phyloP scores from a whole-genome alignment of 2,329 filamentous ascomycete species.

The Penicillium sp. region DNA sequence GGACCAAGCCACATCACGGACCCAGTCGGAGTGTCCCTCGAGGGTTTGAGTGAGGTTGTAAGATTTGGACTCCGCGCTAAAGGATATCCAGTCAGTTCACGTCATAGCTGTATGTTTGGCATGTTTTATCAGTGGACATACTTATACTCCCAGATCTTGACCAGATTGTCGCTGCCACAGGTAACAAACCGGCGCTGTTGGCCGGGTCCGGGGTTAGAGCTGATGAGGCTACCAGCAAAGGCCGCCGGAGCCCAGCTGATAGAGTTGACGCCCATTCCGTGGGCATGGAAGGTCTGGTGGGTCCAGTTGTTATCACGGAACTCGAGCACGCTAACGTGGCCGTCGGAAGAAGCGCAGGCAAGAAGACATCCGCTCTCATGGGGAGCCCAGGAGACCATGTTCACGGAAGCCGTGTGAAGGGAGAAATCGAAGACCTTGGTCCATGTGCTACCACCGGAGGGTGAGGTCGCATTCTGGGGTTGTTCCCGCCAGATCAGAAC shows the following conservation, averaged over 20 bases:
- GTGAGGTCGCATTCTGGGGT: constrained; percentile 38
- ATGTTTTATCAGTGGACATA: constrained; percentile 26
- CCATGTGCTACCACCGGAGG: constrained; percentile 58
- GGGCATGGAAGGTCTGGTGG: constrained; percentile 83
- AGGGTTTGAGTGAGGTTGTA: constrained; percentile 59
- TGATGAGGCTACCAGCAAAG: constrained; percentile 78
- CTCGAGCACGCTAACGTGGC: constrained; percentile 88
- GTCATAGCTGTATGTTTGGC: not conserved
- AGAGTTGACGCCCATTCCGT: constrained; percentile 91
- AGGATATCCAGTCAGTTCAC: constrained; percentile 1
- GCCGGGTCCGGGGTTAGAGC: constrained; percentile 61
- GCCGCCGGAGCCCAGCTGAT: constrained; percentile 92
- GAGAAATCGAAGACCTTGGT: constrained; percentile 90
- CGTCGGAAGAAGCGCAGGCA: constrained; percentile 90
- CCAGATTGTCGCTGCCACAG: constrained; percentile 85
- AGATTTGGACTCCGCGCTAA: constrained; percentile 50
- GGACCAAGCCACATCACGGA: constrained; percentile 95
- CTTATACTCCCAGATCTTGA: constrained; percentile 91
- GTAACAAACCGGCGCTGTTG: constrained; percentile 84
- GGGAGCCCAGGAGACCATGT: constrained; percentile 96
- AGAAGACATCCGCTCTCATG: constrained; percentile 93
- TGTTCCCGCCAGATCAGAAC: constrained; percentile 98
- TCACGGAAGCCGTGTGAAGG: constrained; percentile 92
- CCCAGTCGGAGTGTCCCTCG: constrained; percentile 88
- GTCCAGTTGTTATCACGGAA: constrained; percentile 96